Conservation (phyloP, 768 basidiomycete genomes). For the Boletus huronensis region DNA sequence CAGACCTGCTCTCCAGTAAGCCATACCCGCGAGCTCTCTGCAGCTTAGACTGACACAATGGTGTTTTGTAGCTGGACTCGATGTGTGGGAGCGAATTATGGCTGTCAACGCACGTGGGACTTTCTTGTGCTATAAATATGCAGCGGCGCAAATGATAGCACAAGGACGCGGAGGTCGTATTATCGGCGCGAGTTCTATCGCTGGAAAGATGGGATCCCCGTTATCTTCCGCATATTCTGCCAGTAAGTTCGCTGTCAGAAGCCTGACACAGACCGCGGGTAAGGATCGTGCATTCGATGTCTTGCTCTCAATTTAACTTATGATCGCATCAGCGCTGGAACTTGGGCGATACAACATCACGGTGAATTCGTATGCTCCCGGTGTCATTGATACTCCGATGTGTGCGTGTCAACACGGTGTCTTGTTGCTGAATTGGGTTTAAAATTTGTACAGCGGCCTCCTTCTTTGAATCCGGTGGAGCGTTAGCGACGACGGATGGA, state of each 20-base stretch:
- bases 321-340: constrained; percentile 21
- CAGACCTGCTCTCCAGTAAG: constrained; percentile 5
- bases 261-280: constrained; percentile 41
- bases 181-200: constrained; percentile 37
- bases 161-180: constrained; percentile 54
- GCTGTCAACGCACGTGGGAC: constrained; percentile 54
- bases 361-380: constrained; percentile 41
- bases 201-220: constrained; percentile 5
- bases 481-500: not conserved
- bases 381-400: constrained; percentile 29
- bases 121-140: constrained; percentile 63
- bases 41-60: not conserved
- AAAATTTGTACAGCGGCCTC: not conserved
- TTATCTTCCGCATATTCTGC: constrained; percentile 27
- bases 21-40: not conserved
- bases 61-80: constrained; percentile 27
- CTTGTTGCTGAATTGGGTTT: not conserved
- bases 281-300: not conserved
- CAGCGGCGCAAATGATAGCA: constrained; percentile 56
- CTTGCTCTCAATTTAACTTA: not conserved
- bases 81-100: constrained; percentile 41
- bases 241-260: constrained; percentile 42
- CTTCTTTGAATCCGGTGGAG: not conserved
- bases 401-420: constrained; percentile 18
- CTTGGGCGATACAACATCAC: constrained; percentile 35